A percentile compares a stretch with the other conserved stretches of the same genome.
These are phyloP conservation scores for Hirschfeldia incana DNA, from an alignment of 345 rosid species.

Conservation along the genomic window DNA sequence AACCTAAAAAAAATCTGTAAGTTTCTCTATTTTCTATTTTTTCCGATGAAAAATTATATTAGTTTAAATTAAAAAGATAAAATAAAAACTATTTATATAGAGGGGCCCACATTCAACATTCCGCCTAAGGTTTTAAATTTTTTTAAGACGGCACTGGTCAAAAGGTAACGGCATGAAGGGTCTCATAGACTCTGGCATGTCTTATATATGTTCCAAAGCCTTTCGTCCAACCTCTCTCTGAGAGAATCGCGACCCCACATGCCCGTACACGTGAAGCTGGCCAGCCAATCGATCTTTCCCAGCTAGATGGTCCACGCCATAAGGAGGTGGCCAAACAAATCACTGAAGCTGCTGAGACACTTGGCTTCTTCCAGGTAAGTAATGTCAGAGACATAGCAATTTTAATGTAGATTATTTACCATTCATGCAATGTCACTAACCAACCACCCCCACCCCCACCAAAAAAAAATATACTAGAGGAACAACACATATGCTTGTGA, in stretches of 20 bases:
- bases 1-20: too few species aligned
- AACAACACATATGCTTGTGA: neutral
- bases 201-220: conserved; percentile 42
- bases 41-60: too few species aligned
- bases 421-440: neutral
- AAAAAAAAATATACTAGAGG: neutral
- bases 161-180: conserved; percentile 63
- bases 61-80: too few species aligned
- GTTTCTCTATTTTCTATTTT: too few species aligned
- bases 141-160: too few species aligned
- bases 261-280: conserved; percentile 7
- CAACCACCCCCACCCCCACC: neutral
- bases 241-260: conserved; percentile 45
- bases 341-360: conserved; percentile 49
- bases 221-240: conserved; percentile 42
- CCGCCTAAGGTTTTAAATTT: too few species aligned
- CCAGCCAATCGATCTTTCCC: conserved; percentile 48
- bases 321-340: conserved; percentile 42
- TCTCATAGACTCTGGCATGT: conserved; percentile 47
- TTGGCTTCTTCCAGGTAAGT: conserved; percentile 52
- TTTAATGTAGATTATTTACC: neutral
- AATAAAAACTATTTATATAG: too few species aligned
- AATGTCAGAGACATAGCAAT: neutral
- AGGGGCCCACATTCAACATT: too few species aligned
- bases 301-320: conserved; percentile 47